phyloP scores from a whole-genome alignment of 768 basidiomycete genomes.

The Hemileccinum rubropunctum region DNA sequence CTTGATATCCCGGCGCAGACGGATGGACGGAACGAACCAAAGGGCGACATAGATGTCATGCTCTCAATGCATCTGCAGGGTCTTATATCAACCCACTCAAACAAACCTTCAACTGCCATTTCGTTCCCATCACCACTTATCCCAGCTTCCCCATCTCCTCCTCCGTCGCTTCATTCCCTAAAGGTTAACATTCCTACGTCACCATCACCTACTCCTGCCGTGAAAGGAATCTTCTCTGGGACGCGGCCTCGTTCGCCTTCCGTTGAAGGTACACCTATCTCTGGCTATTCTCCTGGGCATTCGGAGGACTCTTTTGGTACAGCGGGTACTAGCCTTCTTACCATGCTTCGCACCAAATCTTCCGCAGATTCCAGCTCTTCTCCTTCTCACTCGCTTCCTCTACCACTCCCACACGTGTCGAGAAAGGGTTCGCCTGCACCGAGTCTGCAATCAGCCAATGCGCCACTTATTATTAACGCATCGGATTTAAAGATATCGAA shows the following conservation, averaged over 20 bases:
- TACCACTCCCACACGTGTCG: constrained; percentile 20
- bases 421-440: constrained; percentile 23
- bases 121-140: constrained; percentile 12
- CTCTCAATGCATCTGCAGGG: constrained; percentile 73
- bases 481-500: constrained; percentile 40
- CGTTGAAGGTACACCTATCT: constrained; percentile 43
- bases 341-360: constrained; percentile 46
- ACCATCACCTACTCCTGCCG: constrained; percentile 11
- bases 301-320: constrained; percentile 57
- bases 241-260: constrained; percentile 29
- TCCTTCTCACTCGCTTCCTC: constrained; percentile 32
- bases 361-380: constrained; percentile 25
- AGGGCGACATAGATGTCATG: constrained; percentile 83
- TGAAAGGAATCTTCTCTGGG: constrained; percentile 24
- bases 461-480: constrained; percentile 19
- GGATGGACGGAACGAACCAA: constrained; percentile 53
- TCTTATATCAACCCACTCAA: constrained; percentile 35
- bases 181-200: constrained; percentile 18
- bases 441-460: constrained; percentile 23
- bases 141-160: constrained; percentile 28
- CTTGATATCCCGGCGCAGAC: constrained; percentile 46
- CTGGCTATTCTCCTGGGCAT: constrained; percentile 33
- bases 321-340: constrained; percentile 53
- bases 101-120: constrained; percentile 8
- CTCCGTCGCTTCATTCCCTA: constrained; percentile 28